Conservation (phyloP, 192 early-diverging fungal genomes). For the Rhizophagus clarus region DNA sequence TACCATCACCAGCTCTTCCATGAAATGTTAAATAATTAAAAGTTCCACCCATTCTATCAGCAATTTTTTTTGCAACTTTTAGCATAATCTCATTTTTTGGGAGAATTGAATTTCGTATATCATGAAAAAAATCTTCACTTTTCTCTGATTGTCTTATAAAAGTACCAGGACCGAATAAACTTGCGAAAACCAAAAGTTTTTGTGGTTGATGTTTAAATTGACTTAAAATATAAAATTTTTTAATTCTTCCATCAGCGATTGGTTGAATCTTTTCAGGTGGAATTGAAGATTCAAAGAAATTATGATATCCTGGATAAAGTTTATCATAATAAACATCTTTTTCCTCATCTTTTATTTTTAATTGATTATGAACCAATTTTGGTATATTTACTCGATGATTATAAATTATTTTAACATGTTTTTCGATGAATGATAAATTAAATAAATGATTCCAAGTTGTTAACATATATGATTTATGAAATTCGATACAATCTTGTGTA, state of each 20-base stretch:
- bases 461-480: conserved; percentile 9
- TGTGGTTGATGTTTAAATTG: conserved; percentile 37
- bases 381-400: neutral
- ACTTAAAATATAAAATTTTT: conserved; percentile 34
- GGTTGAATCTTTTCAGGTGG: neutral
- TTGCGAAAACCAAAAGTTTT: conserved; percentile 54
- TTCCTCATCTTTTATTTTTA: neutral
- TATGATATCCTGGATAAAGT: neutral
- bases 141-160: conserved; percentile 49
- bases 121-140: conserved; percentile 36
- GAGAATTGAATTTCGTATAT: conserved; percentile 50
- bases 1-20: conserved; percentile 54
- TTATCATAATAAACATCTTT: neutral
- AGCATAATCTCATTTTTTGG: conserved; percentile 47
- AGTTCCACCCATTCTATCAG: conserved; percentile 47
- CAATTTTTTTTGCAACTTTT: conserved; percentile 43
- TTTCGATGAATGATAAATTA: neutral
- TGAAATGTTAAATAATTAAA: conserved; percentile 51
- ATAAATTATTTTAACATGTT: neutral
- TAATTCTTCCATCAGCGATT: conserved; percentile 34
- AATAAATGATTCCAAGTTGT: conserved; percentile 1
- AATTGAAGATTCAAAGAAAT: neutral
- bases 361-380: neutral
- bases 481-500: neutral
- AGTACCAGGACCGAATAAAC: conserved; percentile 52